Conservation (phyloP, 2,329 filamentous ascomycete genomes). For the Podosphaera xanthii region DNA sequence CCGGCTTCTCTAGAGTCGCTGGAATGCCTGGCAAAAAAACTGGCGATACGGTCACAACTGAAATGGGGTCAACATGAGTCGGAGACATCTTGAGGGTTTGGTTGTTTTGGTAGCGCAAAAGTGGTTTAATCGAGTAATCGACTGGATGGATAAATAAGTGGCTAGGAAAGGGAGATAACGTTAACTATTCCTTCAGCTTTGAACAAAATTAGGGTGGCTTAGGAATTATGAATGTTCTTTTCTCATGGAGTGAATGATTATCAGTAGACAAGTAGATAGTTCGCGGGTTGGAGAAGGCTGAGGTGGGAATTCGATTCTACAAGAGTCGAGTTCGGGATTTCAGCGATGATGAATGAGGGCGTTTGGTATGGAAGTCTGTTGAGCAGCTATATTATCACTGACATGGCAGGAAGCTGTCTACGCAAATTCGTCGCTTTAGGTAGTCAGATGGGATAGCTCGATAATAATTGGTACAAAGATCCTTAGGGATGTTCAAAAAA, state of each 20-base stretch:
- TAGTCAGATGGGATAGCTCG: background rate
- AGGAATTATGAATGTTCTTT: background rate
- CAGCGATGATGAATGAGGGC: background rate
- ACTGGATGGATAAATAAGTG: slow-evolving; percentile 46
- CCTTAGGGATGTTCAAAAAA: background rate
- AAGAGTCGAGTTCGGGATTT: background rate
- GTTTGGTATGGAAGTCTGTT: background rate
- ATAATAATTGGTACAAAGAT: no score
- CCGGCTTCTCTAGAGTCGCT: slow-evolving; percentile 4
- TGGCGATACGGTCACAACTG: slow-evolving; percentile 6
- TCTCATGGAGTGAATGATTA: background rate
- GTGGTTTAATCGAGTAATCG: slow-evolving; percentile 44
- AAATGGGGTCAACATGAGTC: slow-evolving; percentile 24
- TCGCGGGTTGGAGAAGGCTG: background rate
- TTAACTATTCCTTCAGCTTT: slow-evolving; percentile 32
- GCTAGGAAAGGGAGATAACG: slow-evolving; percentile 47
- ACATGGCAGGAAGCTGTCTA: background rate
- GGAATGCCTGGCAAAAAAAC: slow-evolving; percentile 1
- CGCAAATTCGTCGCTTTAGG: background rate
- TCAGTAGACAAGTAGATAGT: background rate
- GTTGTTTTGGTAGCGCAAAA: slow-evolving; percentile 50
- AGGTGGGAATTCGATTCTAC: background rate
- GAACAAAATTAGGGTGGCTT: background rate
- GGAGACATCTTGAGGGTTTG: slow-evolving; percentile 45
- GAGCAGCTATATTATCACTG: background rate